Base-by-base conservation (phyloP, 2,329 filamentous ascomycete species). In the Fusarium goolgardi region DNA sequence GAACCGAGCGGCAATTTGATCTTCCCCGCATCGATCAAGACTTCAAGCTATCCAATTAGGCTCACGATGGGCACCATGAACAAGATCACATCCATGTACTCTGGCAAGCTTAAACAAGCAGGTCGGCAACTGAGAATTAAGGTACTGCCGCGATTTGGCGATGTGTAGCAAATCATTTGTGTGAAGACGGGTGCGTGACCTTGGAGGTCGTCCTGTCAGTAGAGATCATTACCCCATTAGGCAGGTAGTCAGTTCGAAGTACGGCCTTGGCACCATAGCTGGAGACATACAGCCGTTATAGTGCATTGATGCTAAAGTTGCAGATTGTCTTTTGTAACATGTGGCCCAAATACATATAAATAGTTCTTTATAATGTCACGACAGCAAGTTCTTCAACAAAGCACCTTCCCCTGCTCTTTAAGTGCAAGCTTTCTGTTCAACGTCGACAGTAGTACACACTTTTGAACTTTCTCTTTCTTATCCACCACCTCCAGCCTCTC, bases 161-260 rank as follows among this genome's bases (percentile, higher is more conserved):
- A 29, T 16, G 20, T 6, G 25, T 20, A 54, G 29, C 61, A 69
- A 69, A 70, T 69, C 66, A 69, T 5, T 50, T 21, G 10, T 25
- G 15, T 25, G 5, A 40, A 27, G 35, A 21, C 11, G 13, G 40
- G 39, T 50, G 62, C 66, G 62, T 70, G 66, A 69, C 53, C 54
- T 45, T 50, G 16, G 12, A 21, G 16, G 40, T 27, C 27, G 7
- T 23, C 10, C 25, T 55, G 25, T 5, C n/a, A 13, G 7, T 18
- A 52, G 13, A 55, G 66, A 69, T 70, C 66, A 63, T 70, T 70
- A 23, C 62, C 34, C 0, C 21, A 56, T 70, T 50, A 49, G 66
- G 66, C 55, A 69, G 66, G 66, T 69, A 45, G 46, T 13, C n/a
- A 8, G 23, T 47, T 23, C 18, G 6, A 29, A 6, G 34, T 41